phyloP scores from a whole-genome alignment of 169 alveolate species.

The Plasmodium gallinaceum region DNA sequence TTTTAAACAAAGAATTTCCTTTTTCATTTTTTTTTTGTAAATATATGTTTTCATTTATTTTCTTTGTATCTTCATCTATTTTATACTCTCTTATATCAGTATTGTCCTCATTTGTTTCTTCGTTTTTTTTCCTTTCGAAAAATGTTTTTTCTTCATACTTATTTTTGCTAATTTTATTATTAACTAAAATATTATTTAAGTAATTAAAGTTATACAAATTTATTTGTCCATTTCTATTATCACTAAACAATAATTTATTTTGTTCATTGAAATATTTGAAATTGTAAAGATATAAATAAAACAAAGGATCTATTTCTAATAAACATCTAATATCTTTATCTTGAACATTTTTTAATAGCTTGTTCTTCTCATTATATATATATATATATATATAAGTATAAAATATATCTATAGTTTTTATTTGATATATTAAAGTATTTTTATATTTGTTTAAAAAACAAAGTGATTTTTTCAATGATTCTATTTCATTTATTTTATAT shows the following conservation, averaged over 20 bases:
- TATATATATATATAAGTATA: conserved; percentile 68
- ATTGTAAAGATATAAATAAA: conserved; percentile 41
- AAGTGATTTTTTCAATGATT: conserved; percentile 21
- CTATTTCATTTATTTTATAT: conserved; percentile 50
- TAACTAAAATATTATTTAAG: conserved; percentile 8
- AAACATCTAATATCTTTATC: conserved; percentile 31
- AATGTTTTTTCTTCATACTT: not conserved
- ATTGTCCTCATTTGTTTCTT: not conserved
- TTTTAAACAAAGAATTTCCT: not conserved
- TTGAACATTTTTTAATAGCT: conserved; percentile 28
- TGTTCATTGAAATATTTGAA: conserved; percentile 37
- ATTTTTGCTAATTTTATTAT: not conserved
- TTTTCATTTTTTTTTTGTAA: not conserved
- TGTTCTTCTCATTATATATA: conserved; percentile 40
- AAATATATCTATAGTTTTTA: conserved; percentile 56
- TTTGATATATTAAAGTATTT: conserved; percentile 23
- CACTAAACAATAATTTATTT: not conserved
- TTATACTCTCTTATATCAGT: not conserved
- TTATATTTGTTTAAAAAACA: conserved; percentile 11
- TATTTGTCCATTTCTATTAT: not conserved
- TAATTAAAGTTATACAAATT: not conserved
- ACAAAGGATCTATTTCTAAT: conserved; percentile 61
- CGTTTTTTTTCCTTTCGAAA: not conserved
- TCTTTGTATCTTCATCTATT: not conserved
- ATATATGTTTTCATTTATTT: not conserved